A percentile compares a stretch with the other conserved stretches of the same genome.
These are phyloP conservation scores for Magnaporthiopsis rhizophila DNA, from an alignment of 2,329 filamentous ascomycete genomes.

Conservation along the genomic window DNA sequence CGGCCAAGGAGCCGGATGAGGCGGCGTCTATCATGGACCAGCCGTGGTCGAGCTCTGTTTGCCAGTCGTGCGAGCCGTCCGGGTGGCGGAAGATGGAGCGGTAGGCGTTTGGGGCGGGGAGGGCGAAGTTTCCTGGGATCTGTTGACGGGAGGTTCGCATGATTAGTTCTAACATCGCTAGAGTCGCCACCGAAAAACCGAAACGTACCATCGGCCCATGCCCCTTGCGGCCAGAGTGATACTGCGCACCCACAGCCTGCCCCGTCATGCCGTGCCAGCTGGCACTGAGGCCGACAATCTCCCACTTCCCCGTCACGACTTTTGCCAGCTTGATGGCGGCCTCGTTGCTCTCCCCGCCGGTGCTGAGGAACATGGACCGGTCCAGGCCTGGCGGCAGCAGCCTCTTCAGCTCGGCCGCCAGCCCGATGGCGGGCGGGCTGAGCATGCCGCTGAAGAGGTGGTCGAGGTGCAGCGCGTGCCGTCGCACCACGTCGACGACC, in stretches of 20 bases:
- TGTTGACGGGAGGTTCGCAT: neutral
- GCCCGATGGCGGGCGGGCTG: slow-evolving; percentile 42
- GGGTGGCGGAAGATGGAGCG: slow-evolving; percentile 51
- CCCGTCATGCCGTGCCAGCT: slow-evolving; percentile 55
- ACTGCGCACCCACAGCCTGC: slow-evolving; percentile 43
- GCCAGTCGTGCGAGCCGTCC: slow-evolving; percentile 58
- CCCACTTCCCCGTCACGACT: slow-evolving; percentile 53
- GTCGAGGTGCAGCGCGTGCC: slow-evolving; percentile 41
- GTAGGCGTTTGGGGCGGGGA: slow-evolving; percentile 54
- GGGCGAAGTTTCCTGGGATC: slow-evolving; percentile 47
- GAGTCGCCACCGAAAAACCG: no score
- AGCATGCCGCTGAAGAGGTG: slow-evolving; percentile 52
- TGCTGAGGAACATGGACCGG: slow-evolving; percentile 49
- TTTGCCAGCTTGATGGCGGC: slow-evolving; percentile 59
- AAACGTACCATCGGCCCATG: slow-evolving; percentile 23
- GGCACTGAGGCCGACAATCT: slow-evolving; percentile 50
- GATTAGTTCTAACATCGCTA: no score
- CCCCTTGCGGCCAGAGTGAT: slow-evolving; percentile 41
- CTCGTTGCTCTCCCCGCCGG: slow-evolving; percentile 47
- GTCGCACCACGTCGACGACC: slow-evolving; percentile 41
- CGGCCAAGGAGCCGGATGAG: slow-evolving; percentile 51
- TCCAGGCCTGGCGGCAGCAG: slow-evolving; percentile 39
- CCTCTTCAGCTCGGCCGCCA: slow-evolving; percentile 39
- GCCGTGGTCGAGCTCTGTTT: slow-evolving; percentile 54
- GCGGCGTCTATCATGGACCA: slow-evolving; percentile 53